A percentile compares a stretch with the other conserved stretches of the same genome.
Conservation (phyloP, 805 yeast species). For the Metschnikowia lachancei region DNA sequence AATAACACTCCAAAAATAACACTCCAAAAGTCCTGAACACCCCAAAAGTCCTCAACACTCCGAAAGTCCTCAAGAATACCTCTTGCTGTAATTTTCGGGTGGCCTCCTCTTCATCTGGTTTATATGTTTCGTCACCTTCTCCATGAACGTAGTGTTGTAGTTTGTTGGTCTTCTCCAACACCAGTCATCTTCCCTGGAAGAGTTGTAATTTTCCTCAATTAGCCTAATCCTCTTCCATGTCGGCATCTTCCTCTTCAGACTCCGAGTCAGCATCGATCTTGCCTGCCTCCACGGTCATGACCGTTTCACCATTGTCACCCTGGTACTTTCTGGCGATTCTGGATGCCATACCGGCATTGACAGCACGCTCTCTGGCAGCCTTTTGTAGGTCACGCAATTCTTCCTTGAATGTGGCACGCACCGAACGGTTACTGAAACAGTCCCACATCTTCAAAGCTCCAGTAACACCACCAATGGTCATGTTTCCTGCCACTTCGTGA, state of each 20-base stretch:
- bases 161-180: too few relatives aligned
- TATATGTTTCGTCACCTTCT: too few relatives aligned
- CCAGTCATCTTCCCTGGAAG: too few relatives aligned
- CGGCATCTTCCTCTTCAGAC: constrained; percentile 49
- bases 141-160: too few relatives aligned
- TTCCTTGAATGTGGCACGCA: constrained; percentile 63
- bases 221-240: constrained; percentile 10
- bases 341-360: constrained; percentile 55
- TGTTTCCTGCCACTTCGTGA: constrained; percentile 76
- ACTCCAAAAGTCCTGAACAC: too few relatives aligned
- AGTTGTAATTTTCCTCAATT: too few relatives aligned
- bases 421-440: constrained; percentile 74
- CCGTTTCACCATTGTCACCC: constrained; percentile 48
- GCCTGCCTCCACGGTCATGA: constrained; percentile 63
- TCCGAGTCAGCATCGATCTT: constrained; percentile 55
- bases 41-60: too few relatives aligned
- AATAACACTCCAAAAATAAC: too few relatives aligned
- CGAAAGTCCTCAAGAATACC: too few relatives aligned
- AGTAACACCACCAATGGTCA: constrained; percentile 83
- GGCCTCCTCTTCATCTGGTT: too few relatives aligned
- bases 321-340: constrained; percentile 74
- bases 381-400: constrained; percentile 55
- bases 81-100: too few relatives aligned
- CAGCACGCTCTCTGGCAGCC: constrained; percentile 58
- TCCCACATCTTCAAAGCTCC: constrained; percentile 93